phyloP scores from a whole-genome alignment of 1,284 basidiomycete species.

The Fomes fomentarius region DNA sequence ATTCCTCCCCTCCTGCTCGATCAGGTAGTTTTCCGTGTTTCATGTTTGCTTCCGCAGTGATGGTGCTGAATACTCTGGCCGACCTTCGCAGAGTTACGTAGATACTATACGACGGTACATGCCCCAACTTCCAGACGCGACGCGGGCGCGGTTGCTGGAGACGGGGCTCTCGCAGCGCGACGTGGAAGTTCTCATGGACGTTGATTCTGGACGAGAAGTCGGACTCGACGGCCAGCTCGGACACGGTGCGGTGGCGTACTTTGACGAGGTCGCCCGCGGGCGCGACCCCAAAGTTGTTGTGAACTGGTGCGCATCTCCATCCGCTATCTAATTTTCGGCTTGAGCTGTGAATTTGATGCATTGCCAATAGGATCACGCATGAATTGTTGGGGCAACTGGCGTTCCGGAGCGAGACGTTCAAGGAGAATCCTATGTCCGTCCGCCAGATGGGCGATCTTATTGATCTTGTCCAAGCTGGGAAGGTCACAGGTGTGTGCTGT shows the following conservation, averaged over 20 bases:
- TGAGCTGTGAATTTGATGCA: neutral
- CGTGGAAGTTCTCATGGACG: slow-evolving; percentile 74
- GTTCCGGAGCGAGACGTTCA: slow-evolving; percentile 62
- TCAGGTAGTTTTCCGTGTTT: slow-evolving; percentile 41
- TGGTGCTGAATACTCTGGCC: neutral
- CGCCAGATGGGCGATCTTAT: slow-evolving; percentile 78
- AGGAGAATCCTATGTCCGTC: slow-evolving; percentile 61
- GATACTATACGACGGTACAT: slow-evolving; percentile 56
- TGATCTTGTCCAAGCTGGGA: slow-evolving; percentile 68
- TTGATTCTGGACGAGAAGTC: slow-evolving; percentile 68
- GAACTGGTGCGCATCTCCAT: slow-evolving; percentile 75
- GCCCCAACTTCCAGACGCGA: slow-evolving; percentile 81
- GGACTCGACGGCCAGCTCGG: slow-evolving; percentile 61
- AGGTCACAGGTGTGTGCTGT: slow-evolving; percentile 63
- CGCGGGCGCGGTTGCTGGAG: slow-evolving; percentile 57
- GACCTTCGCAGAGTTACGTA: slow-evolving; percentile 57
- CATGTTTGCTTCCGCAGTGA: neutral
- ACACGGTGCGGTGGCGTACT: slow-evolving; percentile 68
- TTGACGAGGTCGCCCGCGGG: slow-evolving; percentile 64
- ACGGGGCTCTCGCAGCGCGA: slow-evolving; percentile 66
- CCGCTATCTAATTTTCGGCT: neutral
- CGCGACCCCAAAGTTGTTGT: slow-evolving; percentile 73
- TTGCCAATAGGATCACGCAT: slow-evolving; percentile 74
- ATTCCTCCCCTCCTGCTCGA: slow-evolving; percentile 78
- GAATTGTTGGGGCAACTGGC: slow-evolving; percentile 82